Evolutionary conservation across 2,329 filamentous ascomycete genomes (phyloP), one percentile per base, ranked within the genome.

Genomic region (Fonsecaea nubica): DNA sequence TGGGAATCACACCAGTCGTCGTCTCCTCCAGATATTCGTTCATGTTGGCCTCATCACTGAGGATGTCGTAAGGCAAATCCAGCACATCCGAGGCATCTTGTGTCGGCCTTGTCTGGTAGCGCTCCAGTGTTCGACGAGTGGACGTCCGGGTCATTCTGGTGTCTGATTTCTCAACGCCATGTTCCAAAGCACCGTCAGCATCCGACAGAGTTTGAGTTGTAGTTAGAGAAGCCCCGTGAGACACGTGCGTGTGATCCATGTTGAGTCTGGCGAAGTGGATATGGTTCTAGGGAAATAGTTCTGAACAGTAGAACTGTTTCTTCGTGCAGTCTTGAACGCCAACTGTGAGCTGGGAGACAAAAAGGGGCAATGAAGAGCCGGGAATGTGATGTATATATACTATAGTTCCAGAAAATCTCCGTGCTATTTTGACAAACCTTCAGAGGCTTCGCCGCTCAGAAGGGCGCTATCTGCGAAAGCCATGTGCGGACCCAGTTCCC

Each of bases 21-120:
- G 86, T 88, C 76, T 92, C 89, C 64, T 83, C 79, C 1, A 83
- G 87, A 76, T 90, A 92, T 78, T 92, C 90, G 38, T 84, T 82
- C 63, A 92, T 80, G 74, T 90, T 86, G 68, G 87, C 87, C 45
- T 79, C 77, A 61, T 82, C 80, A 68, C 80, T 87, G 33, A 92
- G 80, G 15, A 87, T 89, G 69, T 89, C 86, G 73, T 87, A 87
- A 2, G 90, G 90, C 0, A 92, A 83, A 72, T 90, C 83, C 69
- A 83, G 74, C 13, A 84, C 78, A 62, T 85, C 82, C 2, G 68
- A 58, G 52, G 71, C 68, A 63, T 65, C 70, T 68, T 72, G 71
- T 3, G 71, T 72, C 13, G 71, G 70, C 58, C 69, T 61, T 42
- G 71, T 67, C 50, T 71, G 62, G 36, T 72, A 66, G 40, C 58